These are phyloP conservation scores for Mycena latifolia DNA, from an alignment of 768 basidiomycete genomes.

Conservation along the genomic window DNA sequence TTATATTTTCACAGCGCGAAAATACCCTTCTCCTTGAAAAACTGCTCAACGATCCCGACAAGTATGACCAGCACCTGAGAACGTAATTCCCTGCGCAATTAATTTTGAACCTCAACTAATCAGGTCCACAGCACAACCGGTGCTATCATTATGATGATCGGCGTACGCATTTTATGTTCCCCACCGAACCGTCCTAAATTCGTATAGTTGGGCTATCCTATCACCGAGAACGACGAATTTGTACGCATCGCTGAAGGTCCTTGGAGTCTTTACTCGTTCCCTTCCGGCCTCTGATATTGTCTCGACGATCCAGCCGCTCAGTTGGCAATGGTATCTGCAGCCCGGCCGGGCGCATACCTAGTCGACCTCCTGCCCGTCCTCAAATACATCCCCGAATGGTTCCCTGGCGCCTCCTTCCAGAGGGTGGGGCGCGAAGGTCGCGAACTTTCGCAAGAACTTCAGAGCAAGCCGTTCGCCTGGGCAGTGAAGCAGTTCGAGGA, in stretches of 20 bases:
- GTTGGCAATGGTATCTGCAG: slow-evolving; percentile 48
- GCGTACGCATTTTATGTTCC: neutral
- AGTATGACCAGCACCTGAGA: slow-evolving; percentile 30
- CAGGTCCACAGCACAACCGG: slow-evolving; percentile 24
- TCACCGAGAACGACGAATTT: slow-evolving; percentile 34
- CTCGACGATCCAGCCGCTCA: slow-evolving; percentile 36
- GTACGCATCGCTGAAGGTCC: slow-evolving; percentile 44
- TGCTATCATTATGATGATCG: slow-evolving; percentile 36
- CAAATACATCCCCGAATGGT: slow-evolving; percentile 52
- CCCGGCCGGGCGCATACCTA: slow-evolving; percentile 51
- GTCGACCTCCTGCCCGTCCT: slow-evolving; percentile 50
- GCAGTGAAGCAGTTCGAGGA: slow-evolving; percentile 29
- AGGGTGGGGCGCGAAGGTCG: slow-evolving; percentile 39
- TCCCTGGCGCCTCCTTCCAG: slow-evolving; percentile 56
- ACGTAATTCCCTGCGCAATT: slow-evolving; percentile 1
- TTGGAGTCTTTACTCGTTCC: neutral
- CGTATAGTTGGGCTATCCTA: slow-evolving; percentile 28
- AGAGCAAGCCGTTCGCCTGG: slow-evolving; percentile 31
- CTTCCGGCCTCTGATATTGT: neutral
- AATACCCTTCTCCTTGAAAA: slow-evolving; percentile 31
- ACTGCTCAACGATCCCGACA: slow-evolving; percentile 20
- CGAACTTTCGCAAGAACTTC: slow-evolving; percentile 21
- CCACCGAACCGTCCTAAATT: neutral
- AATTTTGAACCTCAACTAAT: neutral
- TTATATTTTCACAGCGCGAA: slow-evolving; percentile 18